Evolutionary conservation across 2,329 filamentous ascomycete species (phyloP).

Genomic region (Curvularia spicifera): DNA sequence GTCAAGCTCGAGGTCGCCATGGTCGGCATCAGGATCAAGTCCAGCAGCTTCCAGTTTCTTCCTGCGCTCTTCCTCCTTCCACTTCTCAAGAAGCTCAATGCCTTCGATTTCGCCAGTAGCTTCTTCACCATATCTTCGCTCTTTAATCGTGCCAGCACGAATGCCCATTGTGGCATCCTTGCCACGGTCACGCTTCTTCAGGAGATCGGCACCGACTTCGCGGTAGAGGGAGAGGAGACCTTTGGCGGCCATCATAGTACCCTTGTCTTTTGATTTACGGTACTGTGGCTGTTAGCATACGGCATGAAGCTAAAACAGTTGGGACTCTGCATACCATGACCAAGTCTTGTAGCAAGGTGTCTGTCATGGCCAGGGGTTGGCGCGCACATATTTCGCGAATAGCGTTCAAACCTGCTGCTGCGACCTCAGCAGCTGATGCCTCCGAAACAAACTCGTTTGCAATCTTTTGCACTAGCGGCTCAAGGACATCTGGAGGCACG

Average conservation of each 20-base stretch:
- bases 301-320: neutral
- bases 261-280: slow-evolving; percentile 96
- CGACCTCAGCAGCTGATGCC: slow-evolving; percentile 87
- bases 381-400: slow-evolving; percentile 93
- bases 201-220: slow-evolving; percentile 86
- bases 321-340: slow-evolving; percentile 64
- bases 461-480: slow-evolving; percentile 91
- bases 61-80: slow-evolving; percentile 88
- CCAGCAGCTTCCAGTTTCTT: slow-evolving; percentile 74
- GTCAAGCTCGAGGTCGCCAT: slow-evolving; percentile 66
- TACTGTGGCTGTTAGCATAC: slow-evolving; percentile 57
- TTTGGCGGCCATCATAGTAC: slow-evolving; percentile 98
- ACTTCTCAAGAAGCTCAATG: slow-evolving; percentile 86
- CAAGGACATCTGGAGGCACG: slow-evolving; percentile 89
- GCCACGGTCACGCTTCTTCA: slow-evolving; percentile 88
- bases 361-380: slow-evolving; percentile 94
- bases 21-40: slow-evolving; percentile 65
- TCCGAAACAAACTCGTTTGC: slow-evolving; percentile 98
- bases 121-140: slow-evolving; percentile 83
- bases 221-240: slow-evolving; percentile 89
- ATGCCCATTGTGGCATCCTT: slow-evolving; percentile 88
- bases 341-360: slow-evolving; percentile 92
- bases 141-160: slow-evolving; percentile 74
- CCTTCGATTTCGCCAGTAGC: slow-evolving; percentile 87
- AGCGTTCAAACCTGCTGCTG: slow-evolving; percentile 88